Conservation (phyloP, 2,329 filamentous ascomycete genomes). For the Ophiostoma sp. region DNA sequence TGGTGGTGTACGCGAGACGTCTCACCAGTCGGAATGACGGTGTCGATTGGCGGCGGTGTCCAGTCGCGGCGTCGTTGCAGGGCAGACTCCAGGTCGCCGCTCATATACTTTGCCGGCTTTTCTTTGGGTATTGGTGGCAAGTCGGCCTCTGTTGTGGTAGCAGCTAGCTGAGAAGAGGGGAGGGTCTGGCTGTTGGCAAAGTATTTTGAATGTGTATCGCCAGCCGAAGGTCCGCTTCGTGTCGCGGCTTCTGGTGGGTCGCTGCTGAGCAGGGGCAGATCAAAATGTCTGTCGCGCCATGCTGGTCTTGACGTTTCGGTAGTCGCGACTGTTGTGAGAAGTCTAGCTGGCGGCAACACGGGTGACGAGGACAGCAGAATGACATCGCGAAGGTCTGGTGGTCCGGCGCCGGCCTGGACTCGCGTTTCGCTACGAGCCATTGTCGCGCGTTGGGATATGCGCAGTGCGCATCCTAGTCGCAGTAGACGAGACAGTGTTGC, state of each 20-base stretch:
- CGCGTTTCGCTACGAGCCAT: conserved; percentile 37
- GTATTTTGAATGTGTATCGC: conserved; percentile 7
- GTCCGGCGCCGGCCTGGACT: neutral
- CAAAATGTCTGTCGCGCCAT: neutral
- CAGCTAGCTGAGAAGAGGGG: neutral
- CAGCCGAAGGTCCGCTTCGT: neutral
- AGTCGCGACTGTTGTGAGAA: neutral
- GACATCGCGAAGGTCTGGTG: conserved; percentile 10
- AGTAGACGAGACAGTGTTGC: conserved; percentile 36
- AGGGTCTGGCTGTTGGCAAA: neutral
- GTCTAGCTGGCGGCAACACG: neutral
- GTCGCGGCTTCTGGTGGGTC: neutral
- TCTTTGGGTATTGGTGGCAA: neutral
- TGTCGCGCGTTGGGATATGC: conserved; percentile 39
- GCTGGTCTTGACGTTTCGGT: neutral
- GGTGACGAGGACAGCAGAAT: conserved; percentile 27
- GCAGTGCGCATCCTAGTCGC: conserved; percentile 49
- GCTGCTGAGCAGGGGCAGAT: neutral
- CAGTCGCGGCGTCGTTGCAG: conserved; percentile 60
- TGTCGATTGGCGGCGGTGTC: conserved; percentile 59
- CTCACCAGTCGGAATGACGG: neutral
- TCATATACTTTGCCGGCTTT: conserved; percentile 3
- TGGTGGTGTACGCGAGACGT: conserved; percentile 35
- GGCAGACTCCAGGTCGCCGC: conserved; percentile 46
- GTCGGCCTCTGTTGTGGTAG: neutral